Conservation (phyloP, 306 rosid genomes). For the Bauhinia variegata region DNA sequence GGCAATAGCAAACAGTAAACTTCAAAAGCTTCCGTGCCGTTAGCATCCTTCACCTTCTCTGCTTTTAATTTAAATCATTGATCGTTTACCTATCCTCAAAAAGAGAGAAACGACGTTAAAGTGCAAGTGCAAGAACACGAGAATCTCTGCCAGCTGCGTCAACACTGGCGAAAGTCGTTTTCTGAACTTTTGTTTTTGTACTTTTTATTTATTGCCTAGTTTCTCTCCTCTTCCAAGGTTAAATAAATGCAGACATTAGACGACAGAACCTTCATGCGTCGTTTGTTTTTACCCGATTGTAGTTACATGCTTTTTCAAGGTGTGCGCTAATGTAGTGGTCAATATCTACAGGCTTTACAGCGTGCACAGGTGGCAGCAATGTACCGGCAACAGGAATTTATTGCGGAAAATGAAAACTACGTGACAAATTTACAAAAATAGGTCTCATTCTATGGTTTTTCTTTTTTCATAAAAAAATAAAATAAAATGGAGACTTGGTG, state of each 20-base stretch:
- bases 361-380: not conserved
- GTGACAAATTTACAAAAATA: too few species aligned
- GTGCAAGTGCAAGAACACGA: constrained; percentile 22
- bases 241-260: constrained; percentile 36
- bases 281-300: constrained; percentile 27
- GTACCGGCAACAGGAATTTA: not conserved
- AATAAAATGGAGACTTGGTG: too few species aligned
- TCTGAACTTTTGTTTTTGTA: constrained; percentile 10
- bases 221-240: constrained; percentile 21
- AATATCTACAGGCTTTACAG: constrained; percentile 1
- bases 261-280: constrained; percentile 38
- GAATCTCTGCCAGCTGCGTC: constrained; percentile 43
- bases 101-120: not conserved
- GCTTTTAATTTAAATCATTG: not conserved
- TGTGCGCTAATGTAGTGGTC: not conserved
- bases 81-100: constrained; percentile 41
- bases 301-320: not conserved
- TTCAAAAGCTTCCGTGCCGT: constrained; percentile 27
- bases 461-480: too few species aligned
- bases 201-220: too few species aligned
- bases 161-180: not conserved
- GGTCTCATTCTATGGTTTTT: too few species aligned
- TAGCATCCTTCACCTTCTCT: not conserved
- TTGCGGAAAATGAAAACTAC: too few species aligned
- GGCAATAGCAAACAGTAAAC: constrained; percentile 33